Percentiles rank a stretch among this genome's conserved stretches.
phyloP scores from a whole-genome alignment of 495 filamentous ascomycete genomes.

The Penicillium angulare region DNA sequence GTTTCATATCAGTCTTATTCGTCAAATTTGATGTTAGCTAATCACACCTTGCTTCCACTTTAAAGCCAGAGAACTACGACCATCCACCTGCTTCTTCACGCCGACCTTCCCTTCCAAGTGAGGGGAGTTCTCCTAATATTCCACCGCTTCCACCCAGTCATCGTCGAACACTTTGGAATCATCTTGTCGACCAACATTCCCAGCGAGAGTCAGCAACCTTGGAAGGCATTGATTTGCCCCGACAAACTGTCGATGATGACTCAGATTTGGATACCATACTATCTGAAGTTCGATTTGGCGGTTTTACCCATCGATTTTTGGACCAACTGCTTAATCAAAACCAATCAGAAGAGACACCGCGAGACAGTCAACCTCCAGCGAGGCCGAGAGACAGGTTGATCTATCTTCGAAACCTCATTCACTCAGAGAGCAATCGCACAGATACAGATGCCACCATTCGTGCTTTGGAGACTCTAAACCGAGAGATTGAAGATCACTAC shows the following conservation, averaged over 20 bases:
- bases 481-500: conserved; percentile 35
- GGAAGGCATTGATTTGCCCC: too few relatives aligned
- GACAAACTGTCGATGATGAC: not conserved
- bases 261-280: not conserved
- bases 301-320: not conserved
- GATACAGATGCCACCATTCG: conserved; percentile 38
- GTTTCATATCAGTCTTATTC: conserved; percentile 11
- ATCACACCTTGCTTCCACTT: not conserved
- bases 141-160: conserved; percentile 1
- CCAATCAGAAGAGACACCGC: not conserved
- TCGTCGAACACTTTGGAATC: not conserved
- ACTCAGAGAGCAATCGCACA: conserved; percentile 36
- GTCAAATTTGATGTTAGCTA: too few relatives aligned
- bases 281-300: not conserved
- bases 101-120: conserved; percentile 25
- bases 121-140: not conserved
- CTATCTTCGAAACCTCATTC: conserved; percentile 41
- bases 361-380: conserved; percentile 10
- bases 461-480: conserved; percentile 39
- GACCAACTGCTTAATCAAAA: not conserved
- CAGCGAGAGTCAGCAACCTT: too few relatives aligned
- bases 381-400: conserved; percentile 26
- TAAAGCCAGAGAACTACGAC: conserved; percentile 60
- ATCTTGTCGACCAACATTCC: not conserved
- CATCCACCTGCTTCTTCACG: conserved; percentile 50